Conservation (phyloP, 306 rosid species). For the peach (Prunus persica) region Prunus_persica_NCBIv2 NC_034009.1:3226001-3226500, state of each 20-base stretch:
- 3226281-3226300: background rate
- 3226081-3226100: slow-evolving; percentile 24
- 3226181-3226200: slow-evolving; percentile 15
- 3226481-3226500: slow-evolving; percentile 49
- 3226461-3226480: slow-evolving; percentile 27
- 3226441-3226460: slow-evolving; percentile 24
- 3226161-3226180: slow-evolving; percentile 19
- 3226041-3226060: slow-evolving; percentile 13
- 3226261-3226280: slow-evolving; percentile 21
- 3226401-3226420: slow-evolving; percentile 4
- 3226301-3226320: slow-evolving; percentile 30
- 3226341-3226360: slow-evolving; percentile 13
- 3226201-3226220: slow-evolving; percentile 21
- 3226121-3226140: slow-evolving; percentile 29
- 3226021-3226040: slow-evolving; percentile 14
- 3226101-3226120: slow-evolving; percentile 24
- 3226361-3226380: slow-evolving; percentile 19
- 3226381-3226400: slow-evolving; percentile 20
- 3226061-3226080: slow-evolving; percentile 23
- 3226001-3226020: slow-evolving; percentile 27
- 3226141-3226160: slow-evolving; percentile 28
- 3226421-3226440: slow-evolving; percentile 27
- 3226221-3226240: slow-evolving; percentile 34
- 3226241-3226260: slow-evolving; percentile 19
- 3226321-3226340: slow-evolving; percentile 22